Base-by-base conservation (phyloP, 768 basidiomycete species). In the Podaxis carcinomalis region DNA sequence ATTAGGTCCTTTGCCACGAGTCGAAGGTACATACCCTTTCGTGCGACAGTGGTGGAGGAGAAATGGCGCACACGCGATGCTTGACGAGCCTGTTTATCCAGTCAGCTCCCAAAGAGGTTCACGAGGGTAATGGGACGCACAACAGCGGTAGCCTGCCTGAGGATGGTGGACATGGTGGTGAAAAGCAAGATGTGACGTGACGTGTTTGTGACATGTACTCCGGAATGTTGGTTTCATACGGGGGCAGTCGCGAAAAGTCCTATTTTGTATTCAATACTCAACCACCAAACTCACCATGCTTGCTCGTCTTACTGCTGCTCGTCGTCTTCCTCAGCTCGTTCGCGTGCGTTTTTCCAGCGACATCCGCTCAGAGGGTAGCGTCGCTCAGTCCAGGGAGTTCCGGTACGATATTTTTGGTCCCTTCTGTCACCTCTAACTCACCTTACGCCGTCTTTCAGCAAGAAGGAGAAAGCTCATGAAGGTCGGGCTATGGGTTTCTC, bases 401-500 rank as follows among this genome's bases (percentile, higher is more conserved):
- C 80, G 78, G 89, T 88, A 56, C n/a, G 73, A 71, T 27, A 25
- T 32, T 42, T 42, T 11, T 51, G 46, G 44, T 59, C 25, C 63
- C 58, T 62, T 63, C 61, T 64, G 67, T 54, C 14, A 25, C 32
- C 14, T 56, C 50, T 19, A 66, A 74, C 57, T 62, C 44, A 36
- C 40, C n/a, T 10, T 21, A 50, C 28, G 10, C 23, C n/a, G 21
- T 23, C 11, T 60, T 46, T 39, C 70, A 91, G 89, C 67, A 84
- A 84, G 73, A 90, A 83, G 73, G 89, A 90, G 72, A 86, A 81
- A 69, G 89, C 88, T 19, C 82, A 88, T 55, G 89, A 91, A 60
- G 70, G 72, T 72, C 60, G 10, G 56, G 35, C 21, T 10, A 4
- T 14, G 4, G 4, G 44, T 21, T 35, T 5, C 5, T 5, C 0